Evolutionary conservation across 331 rosid genomes (phyloP), one percentile per base, ranked within the genome.

Genomic region (Dryas integrifolia): DNA sequence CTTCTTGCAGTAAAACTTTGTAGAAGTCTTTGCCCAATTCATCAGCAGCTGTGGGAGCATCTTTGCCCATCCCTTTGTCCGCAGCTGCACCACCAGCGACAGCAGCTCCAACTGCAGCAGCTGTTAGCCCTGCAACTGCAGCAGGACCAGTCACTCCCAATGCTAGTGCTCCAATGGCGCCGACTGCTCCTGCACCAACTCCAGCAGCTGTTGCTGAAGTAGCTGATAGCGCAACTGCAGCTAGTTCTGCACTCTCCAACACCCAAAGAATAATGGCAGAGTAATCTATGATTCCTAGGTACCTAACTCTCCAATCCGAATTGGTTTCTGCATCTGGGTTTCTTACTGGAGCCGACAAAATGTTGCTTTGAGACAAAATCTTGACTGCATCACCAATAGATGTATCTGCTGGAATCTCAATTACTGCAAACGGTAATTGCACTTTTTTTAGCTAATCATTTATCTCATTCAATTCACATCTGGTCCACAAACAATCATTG

Each of bases 51-150:
- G 88, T 79, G 26, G 97, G 82, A 63, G 87, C 98, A 85, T 88
- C 90, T 76, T 88, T 85, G 14, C 89, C 87, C 70, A 84, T 59
- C 26, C 79, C 85, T 80, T 85, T 84, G 9, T 88, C 89, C 1
- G 87, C 89, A 48, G 84, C 91, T 72, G 80, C 81, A 6, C 98
- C 97, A 51, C 97, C 97, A n/a, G 79, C 92, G 69, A 89, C 88
- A 3, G 97, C 92, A 67, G 92, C 96, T 56, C 98, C 98, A 71
- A 88, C 95, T 9, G 97, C 97, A 5, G 92, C 97, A 41, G 96
- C 96, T 9, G 98, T 82, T 82, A 94, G 78, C 18, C 98, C 97
- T 9, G 86, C 96, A 41, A 91, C 82, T 51, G 98, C 98, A 74
- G 73, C 90, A 26, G 96, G 97, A 47, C 97, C 92, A 0, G 98